Base-by-base conservation (phyloP, 768 basidiomycete species). In the Lyophyllum semitale region DNA sequence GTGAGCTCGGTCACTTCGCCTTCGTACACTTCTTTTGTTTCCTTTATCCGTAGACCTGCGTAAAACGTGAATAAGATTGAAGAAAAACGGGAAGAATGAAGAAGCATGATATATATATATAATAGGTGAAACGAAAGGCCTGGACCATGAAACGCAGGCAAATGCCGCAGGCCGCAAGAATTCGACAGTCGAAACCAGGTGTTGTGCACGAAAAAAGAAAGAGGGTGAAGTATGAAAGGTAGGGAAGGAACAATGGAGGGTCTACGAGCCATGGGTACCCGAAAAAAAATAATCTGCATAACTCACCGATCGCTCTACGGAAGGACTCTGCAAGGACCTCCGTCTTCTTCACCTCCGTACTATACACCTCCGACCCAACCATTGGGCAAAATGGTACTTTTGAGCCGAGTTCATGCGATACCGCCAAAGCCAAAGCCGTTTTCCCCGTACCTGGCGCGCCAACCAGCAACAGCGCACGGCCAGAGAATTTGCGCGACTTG, bases 301-400 rank as follows among this genome's bases (percentile, higher is more conserved):
- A 35, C 89, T 67, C 66, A 94, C 95, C 96, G 57, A 99, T 99
- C 12, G 97, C 95, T 62, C 97, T 77, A 54, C 96, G 81, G 73
- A 98, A 98, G 33, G 88, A 85, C 71, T 98, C 96, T 45, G 95
- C 93, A 18, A 99, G 76, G 4, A 98, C 95, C 68, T 98, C 97
- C 1, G 97, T 98, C 82, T 99, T 99, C 78, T 98, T 98, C 53
- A 99, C 95, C 72, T 98, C 96, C 2, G 91, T 87, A 37, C 88
- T 92, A 68, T 97, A 98, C 57, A 98, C 97, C 72, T 99, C 97
- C 18, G 88, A 90, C 0, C 97, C 97, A 40, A 98, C 97, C 93
- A 98, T 98, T 4, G 95, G 94, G 70, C 96, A 98, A 69, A 99
- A 98, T 0, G 97, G 97, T 1, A 98, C 95, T 65, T 97, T 97